Conservation (phyloP, 1,284 basidiomycete species). For the Ustilago hordei region DNA sequence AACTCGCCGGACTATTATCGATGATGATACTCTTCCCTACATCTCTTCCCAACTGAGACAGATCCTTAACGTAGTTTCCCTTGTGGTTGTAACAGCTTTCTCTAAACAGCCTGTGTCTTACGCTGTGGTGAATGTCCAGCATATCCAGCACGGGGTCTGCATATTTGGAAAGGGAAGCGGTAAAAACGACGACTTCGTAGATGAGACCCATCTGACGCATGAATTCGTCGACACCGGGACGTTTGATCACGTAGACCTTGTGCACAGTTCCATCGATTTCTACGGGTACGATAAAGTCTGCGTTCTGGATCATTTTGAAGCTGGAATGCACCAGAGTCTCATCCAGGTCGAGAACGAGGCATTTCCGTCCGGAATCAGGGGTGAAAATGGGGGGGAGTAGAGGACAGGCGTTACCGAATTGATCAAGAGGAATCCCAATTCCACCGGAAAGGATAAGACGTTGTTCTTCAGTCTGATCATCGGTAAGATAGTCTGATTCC, state of each 20-base stretch:
- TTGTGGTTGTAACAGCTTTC: conserved; percentile 99
- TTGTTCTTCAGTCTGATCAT: conserved; percentile 81
- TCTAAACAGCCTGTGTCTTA: conserved; percentile 94
- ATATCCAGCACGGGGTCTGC: conserved; percentile 98
- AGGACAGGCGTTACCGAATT: conserved; percentile 86
- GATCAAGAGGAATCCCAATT: conserved; percentile 82
- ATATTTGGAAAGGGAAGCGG: conserved; percentile 97
- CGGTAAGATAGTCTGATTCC: conserved; percentile 71
- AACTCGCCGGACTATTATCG: conserved; percentile 98
- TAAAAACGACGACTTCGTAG: conserved; percentile 98
- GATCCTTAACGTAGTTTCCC: conserved; percentile 99
- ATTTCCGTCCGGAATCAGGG: conserved; percentile 85
- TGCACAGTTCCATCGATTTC: conserved; percentile 98
- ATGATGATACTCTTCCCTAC: conserved; percentile 95
- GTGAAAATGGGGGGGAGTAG: conserved; percentile 80
- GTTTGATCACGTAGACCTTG: conserved; percentile 98
- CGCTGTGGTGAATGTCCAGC: conserved; percentile 89
- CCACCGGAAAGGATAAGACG: conserved; percentile 82
- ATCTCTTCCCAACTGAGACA: conserved; percentile 93
- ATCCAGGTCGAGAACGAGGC: conserved; percentile 89
- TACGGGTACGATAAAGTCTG: conserved; percentile 98
- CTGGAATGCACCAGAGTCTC: conserved; percentile 87
- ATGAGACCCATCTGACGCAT: conserved; percentile 96
- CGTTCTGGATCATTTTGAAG: conserved; percentile 72
- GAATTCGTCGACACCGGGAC: conserved; percentile 96